These are phyloP conservation scores for Geopyxis carbonaria DNA, from an alignment of 495 filamentous ascomycete genomes.

Conservation along the genomic window DNA sequence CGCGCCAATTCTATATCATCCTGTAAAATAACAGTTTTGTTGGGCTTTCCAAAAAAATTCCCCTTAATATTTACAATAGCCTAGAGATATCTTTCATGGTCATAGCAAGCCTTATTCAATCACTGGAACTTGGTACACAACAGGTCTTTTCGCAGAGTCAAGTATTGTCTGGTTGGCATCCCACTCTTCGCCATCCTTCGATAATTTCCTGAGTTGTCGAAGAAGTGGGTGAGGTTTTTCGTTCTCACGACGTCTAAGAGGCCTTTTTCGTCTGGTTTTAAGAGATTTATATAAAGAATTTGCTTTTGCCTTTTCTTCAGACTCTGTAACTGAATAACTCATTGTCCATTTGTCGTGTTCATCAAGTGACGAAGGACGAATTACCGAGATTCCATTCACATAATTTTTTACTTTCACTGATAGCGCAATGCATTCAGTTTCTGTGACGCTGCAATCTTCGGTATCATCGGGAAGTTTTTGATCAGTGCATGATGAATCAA, in stretches of 20 bases:
- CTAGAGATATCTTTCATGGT: too few species aligned
- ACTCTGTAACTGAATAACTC: conserved; percentile 55
- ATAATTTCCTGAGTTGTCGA: conserved; percentile 14
- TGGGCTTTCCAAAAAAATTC: too few species aligned
- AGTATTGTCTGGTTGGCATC: conserved; percentile 7
- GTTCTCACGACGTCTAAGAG: too few species aligned
- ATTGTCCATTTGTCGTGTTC: conserved; percentile 48
- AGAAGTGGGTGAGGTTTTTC: conserved; percentile 1
- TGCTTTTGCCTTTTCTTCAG: conserved; percentile 17
- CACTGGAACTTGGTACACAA: conserved; percentile 3
- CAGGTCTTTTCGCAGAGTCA: not conserved
- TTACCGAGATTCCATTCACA: conserved; percentile 48
- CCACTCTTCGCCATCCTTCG: conserved; percentile 14
- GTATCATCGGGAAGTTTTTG: too few species aligned
- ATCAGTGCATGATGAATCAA: conserved; percentile 4
- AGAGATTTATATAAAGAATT: conserved; percentile 19
- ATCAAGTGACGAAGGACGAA: conserved; percentile 38
- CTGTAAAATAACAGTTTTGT: too few species aligned
- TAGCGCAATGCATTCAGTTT: conserved; percentile 34
- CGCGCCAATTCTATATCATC: too few species aligned
- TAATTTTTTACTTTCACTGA: conserved; percentile 52
- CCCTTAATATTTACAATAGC: too few species aligned
- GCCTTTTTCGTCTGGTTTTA: conserved; percentile 18
- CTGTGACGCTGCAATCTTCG: not conserved
- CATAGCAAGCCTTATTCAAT: too few species aligned